A percentile compares a stretch with the other conserved stretches of the same genome.
These are phyloP conservation scores for Pseudogymnoascus sp. DNA, from an alignment of 2,329 filamentous ascomycete genomes.

Conservation along the genomic window DNA sequence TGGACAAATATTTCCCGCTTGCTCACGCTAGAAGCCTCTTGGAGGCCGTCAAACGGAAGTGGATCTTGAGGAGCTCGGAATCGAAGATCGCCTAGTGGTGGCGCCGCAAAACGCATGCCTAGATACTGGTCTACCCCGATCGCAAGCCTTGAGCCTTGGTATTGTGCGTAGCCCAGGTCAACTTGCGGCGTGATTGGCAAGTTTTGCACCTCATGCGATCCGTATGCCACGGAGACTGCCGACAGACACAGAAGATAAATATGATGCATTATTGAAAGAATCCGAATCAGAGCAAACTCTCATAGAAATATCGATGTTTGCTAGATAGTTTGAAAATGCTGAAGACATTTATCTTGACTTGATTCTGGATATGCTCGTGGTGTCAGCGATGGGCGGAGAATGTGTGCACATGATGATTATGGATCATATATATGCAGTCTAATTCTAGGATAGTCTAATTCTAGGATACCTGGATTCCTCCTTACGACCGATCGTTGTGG, in stretches of 20 bases:
- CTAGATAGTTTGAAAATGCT: not conserved
- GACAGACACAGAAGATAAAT: slow-evolving; percentile 19
- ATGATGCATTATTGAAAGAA: slow-evolving; percentile 76
- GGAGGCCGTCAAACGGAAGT: not conserved
- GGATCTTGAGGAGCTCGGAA: not conserved
- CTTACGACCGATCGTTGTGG: not conserved
- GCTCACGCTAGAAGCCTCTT: not conserved
- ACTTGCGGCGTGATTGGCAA: not conserved
- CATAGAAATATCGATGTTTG: not conserved
- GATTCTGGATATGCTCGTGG: not conserved
- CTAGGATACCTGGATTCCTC: not conserved
- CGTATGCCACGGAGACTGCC: not conserved
- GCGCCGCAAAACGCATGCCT: not conserved
- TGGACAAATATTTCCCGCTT: not conserved
- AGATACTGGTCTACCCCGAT: not conserved
- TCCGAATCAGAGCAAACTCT: slow-evolving; percentile 34
- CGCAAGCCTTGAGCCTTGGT: not conserved
- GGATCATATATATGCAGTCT: not conserved
- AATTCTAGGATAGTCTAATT: not conserved
- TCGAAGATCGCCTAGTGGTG: not conserved
- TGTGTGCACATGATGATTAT: not conserved
- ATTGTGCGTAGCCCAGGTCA: not conserved
- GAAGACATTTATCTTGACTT: not conserved
- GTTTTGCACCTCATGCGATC: not conserved
- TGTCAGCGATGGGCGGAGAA: not conserved